Conservation (phyloP, 1,284 basidiomycete species). For the Irpex sp. region DNA sequence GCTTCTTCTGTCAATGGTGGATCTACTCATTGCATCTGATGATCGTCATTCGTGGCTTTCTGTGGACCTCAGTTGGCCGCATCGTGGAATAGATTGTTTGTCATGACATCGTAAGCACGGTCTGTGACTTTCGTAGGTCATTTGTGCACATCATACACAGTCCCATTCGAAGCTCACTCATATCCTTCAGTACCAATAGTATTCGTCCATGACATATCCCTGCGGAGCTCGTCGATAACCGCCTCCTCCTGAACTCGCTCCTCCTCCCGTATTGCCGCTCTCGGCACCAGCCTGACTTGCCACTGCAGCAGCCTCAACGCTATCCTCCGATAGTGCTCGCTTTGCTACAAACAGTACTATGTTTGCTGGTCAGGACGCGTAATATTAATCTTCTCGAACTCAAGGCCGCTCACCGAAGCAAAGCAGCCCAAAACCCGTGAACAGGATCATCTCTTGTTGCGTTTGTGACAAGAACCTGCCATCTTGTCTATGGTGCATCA, state of each 20-base stretch:
- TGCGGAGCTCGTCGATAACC: conserved; percentile 26
- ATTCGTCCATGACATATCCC: conserved; percentile 67
- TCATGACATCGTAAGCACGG: too few relatives aligned
- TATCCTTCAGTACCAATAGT: conserved; percentile 48
- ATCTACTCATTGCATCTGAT: too few relatives aligned
- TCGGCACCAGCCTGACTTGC: conserved; percentile 12
- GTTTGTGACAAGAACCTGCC: conserved; percentile 55
- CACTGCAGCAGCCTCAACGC: conserved; percentile 8
- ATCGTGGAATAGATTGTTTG: too few relatives aligned
- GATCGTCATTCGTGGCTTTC: too few relatives aligned
- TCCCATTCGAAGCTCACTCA: too few relatives aligned
- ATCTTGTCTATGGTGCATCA: conserved; percentile 59
- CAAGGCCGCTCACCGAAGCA: conserved; percentile 58
- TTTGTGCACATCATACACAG: too few relatives aligned
- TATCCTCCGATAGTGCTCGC: conserved; percentile 18
- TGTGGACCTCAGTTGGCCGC: too few relatives aligned
- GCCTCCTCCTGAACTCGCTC: conserved; percentile 33
- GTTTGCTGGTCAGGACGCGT: background rate
- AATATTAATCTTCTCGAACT: conserved; percentile 3
- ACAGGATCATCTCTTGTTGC: conserved; percentile 69
- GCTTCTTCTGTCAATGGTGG: too few relatives aligned
- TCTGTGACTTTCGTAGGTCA: too few relatives aligned
- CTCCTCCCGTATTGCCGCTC: conserved; percentile 10
- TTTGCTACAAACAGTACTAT: conserved; percentile 30
- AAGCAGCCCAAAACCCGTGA: conserved; percentile 64